Conservation (phyloP, 768 basidiomycete genomes). For the Gymnopilus junonius region DNA sequence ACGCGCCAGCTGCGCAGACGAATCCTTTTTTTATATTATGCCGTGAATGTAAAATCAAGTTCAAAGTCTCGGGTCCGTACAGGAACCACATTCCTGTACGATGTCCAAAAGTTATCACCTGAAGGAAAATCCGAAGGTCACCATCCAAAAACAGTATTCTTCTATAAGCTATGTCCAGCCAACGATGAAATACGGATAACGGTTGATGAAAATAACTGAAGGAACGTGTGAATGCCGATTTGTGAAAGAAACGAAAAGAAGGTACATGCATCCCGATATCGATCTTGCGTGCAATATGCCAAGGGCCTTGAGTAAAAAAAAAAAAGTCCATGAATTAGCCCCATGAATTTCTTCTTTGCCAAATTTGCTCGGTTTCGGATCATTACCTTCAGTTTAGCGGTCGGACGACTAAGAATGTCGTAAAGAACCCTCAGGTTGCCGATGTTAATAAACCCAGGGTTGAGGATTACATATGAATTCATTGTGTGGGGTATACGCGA, state of each 20-base stretch:
- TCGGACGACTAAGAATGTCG: slow-evolving; percentile 1
- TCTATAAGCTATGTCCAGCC: neutral
- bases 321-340: neutral
- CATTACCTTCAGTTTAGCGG: neutral
- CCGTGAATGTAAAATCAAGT: neutral
- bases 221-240: neutral
- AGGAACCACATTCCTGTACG: neutral
- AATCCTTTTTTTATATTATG: neutral
- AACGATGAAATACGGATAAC: neutral
- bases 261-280: neutral
- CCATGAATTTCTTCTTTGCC: neutral
- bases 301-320: neutral
- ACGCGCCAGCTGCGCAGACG: neutral
- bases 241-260: neutral
- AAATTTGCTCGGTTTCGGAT: neutral
- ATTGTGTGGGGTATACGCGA: slow-evolving; percentile 5
- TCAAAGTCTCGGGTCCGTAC: neutral
- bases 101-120: neutral
- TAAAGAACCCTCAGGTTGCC: neutral
- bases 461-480: neutral
- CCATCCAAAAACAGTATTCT: neutral
- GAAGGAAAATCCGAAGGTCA: neutral
- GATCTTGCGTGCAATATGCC: neutral
- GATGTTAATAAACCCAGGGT: neutral
- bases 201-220: neutral